Base-by-base conservation (phyloP, 2,329 filamentous ascomycete genomes). In the Stylonectria norvegica region DNA sequence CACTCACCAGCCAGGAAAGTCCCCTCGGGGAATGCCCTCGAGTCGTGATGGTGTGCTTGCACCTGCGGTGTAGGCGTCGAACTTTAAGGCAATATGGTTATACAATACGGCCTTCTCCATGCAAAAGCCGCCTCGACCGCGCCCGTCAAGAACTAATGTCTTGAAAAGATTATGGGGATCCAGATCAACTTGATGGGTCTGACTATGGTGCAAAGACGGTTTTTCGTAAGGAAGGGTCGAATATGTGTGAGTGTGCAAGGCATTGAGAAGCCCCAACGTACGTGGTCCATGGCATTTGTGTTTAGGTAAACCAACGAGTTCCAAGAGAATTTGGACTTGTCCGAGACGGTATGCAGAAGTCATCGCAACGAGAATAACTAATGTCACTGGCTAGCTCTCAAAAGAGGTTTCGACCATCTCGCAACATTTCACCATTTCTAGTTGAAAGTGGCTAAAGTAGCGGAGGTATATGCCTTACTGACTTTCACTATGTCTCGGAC, bases 81-180 rank as follows among this genome's bases (percentile, higher is more conserved):
- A 81, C 0, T 73, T 74, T 9, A 79, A 50, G 1, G 61, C 70
- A 2, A 79, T 53, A 47, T 75, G 66, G 50, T 73, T 67, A 52
- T 79, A 81, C 11, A 82, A 66, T 29, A 79, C 71, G 30, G 67
- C 73, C 14, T 70, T 64, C 53, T 82, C 78, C 69, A 83, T 77
- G 58, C 78, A 83, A 59, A 81, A 83, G 0, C 79, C 78, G 1
- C 79, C 79, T 1, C 68, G 61, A 5, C 65, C 66, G 2, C 67
- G 65, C 2, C 59, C 55, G 30, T 65, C 49, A 2, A 45, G 38
- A 10, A 81, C 62, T 36, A 78, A 66, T 47, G 79, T 81, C 4
- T 57, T 45, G 53, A 72, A 79, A 1, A 78, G 63, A 32, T 59
- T 43, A 15, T 71, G 60, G 0, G 72, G 68, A 15, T 71, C 59